Evolutionary conservation across 345 rosid genomes (phyloP).

Genomic region (Zanthoxylum bungeanum): DNA sequence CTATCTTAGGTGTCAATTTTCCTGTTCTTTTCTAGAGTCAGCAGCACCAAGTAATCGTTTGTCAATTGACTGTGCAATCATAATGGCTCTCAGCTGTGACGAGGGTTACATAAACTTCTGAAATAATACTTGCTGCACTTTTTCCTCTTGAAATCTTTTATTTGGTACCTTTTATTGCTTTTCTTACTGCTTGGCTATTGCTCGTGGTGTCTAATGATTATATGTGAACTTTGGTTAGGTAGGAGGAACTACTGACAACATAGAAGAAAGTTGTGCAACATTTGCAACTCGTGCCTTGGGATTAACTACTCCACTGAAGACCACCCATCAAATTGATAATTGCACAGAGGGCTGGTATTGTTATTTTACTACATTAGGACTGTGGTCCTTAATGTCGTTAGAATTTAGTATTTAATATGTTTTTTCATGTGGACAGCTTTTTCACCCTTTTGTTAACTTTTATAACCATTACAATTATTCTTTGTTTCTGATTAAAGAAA

Average conservation of each 20-base stretch:
- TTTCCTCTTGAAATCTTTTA: background rate
- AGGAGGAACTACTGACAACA: conserved; percentile 90
- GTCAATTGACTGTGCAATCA: background rate
- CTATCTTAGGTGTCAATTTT: background rate
- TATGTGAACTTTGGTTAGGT: conserved; percentile 45
- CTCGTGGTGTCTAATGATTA: background rate
- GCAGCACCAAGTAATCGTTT: background rate
- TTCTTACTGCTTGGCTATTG: background rate
- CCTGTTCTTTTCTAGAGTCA: background rate
- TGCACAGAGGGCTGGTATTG: conserved; percentile 95
- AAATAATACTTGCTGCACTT: background rate
- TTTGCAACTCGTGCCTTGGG: conserved; percentile 78
- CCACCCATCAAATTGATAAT: conserved; percentile 97
- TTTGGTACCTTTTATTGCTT: background rate
- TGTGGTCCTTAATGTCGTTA: background rate
- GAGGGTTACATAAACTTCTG: background rate
- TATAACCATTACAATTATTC: background rate
- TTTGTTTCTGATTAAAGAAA: background rate
- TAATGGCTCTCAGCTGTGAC: background rate
- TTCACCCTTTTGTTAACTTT: background rate
- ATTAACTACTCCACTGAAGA: conserved; percentile 52
- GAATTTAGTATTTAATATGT: background rate
- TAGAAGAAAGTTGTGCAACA: conserved; percentile 92
- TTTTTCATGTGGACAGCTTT: background rate
- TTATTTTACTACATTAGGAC: background rate